Base-by-base conservation (phyloP, 2,329 filamentous ascomycete species). In the Colletotrichum plurivorum region DNA sequence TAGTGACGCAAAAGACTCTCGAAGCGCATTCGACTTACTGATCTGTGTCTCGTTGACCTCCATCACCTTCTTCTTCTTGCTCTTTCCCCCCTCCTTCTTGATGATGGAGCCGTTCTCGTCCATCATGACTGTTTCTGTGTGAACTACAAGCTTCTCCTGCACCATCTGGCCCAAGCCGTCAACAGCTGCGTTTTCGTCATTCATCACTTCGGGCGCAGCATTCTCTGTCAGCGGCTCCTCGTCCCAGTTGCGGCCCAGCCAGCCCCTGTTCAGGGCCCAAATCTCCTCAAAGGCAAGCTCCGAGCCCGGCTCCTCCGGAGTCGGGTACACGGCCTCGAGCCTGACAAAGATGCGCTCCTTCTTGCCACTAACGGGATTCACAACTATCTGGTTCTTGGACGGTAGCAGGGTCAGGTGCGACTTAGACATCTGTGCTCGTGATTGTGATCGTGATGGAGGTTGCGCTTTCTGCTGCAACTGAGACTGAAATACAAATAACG, bases 241-340 rank as follows among this genome's bases (percentile, higher is more conserved):
- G 27, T 86, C 82, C 89, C 89, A 92, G 18, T 83, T 81, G 53
- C 84, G 84, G 71, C 88, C 82, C 41, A 93, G 81, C 84, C 90
- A 91, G 1, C 95, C 95, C 65, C 93, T 88, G 73, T 89, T 89
- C 49, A 87, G 87, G 36, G 95, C 95, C 81, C 94, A 90, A 22
- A 99, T 83, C 81, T 99, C 96, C 78, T 99, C 96, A 76, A 98
- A 97, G 76, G 93, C 95, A 71, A 93, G 87, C 79, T 98, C 95
- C 39, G 90, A 90, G 3, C 89, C 89, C 1, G 90, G 87, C 69
- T 93, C 88, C 53, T 92, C 88, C 22, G 89, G 88, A 46, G 92
- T 91, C 9, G 94, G 95, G 76, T 98, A 98, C 41, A 98, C 87
- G 39, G 91, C 90, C 78, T 94, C 90, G 59, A 98, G 85, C 76